Base-by-base conservation (phyloP, 331 rosid species). In the Acacia pycnantha region DNA sequence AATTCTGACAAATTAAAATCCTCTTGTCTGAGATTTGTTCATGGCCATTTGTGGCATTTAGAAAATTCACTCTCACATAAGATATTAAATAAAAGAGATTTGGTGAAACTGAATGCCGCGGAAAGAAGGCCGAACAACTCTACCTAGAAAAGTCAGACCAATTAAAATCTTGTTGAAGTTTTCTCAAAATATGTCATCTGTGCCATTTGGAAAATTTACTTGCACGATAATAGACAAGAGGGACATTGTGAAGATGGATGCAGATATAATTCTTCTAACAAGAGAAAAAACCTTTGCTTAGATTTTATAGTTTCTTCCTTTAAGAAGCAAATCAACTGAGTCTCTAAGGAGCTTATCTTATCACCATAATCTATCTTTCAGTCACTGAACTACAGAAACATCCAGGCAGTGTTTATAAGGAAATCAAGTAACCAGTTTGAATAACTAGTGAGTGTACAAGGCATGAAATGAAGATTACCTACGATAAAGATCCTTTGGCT, bases 401-500 rank as follows among this genome's bases (percentile, higher is more conserved):
- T 26, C 67, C 68, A 26, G 35, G 37, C 16, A 11, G 19, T 5
- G 19, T 61, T 11, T 11, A 19, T 13, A 61, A 26, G 31, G 19
- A 61, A 26, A 61, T 26, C 35, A 61, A 61, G 37, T 26, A 61
- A 61, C 19, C 68, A 13, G 19, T 61, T 27, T 6, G 6, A 64
- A 14, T 33, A 64, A 64, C 5, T 53, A 10, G 44, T 53, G 24
- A 79, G 40, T 70, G 70, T 54, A 31, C 79, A 70, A 85, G 22
- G 74, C 40, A 56, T 22, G 18, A 58, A 70, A 72, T 47, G 70
- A 79, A 75, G 76, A 66, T 79, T 90, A 95, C 99, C 98, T 92
- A 46, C 97, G 93, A 81, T 90, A 95, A 50, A 93, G 90, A 79
- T 93, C 93, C 91, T 95, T 95, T 54, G 99, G 92, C 47, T 92